A percentile compares a stretch with the other conserved stretches of the same genome.
phyloP scores from a whole-genome alignment of 1,284 basidiomycete species.

The Leccinum subrobustum region DNA sequence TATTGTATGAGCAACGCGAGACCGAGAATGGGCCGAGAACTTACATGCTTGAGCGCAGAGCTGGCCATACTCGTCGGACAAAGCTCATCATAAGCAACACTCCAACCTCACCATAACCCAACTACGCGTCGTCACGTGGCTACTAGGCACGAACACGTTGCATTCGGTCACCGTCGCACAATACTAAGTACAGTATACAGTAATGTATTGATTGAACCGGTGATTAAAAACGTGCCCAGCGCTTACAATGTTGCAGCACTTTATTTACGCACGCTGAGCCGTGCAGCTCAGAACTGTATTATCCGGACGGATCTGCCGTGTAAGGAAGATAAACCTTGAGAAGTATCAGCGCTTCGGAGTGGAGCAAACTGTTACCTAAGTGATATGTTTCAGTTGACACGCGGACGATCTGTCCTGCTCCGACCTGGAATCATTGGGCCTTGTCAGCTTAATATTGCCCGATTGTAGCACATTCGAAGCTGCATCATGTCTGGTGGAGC shows the following conservation, averaged over 20 bases:
- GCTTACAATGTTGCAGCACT: not conserved
- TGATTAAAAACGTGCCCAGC: conserved; percentile 1
- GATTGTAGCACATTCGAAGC: not conserved
- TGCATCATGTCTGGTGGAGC: not conserved
- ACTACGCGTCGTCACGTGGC: conserved; percentile 3
- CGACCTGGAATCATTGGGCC: not conserved
- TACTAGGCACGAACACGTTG: not conserved
- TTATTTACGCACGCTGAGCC: not conserved
- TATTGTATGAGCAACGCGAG: not conserved
- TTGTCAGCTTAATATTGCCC: not conserved
- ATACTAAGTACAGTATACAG: not conserved
- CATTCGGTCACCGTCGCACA: not conserved
- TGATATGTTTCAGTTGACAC: conserved; percentile 20
- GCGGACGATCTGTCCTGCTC: not conserved
- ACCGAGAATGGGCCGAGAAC: conserved; percentile 13
- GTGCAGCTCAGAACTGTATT: not conserved
- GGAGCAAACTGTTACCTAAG: conserved; percentile 13
- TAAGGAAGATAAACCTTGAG: not conserved
- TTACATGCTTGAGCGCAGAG: conserved; percentile 53
- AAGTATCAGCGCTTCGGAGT: conserved; percentile 12
- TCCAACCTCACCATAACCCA: not conserved
- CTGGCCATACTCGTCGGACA: conserved; percentile 47
- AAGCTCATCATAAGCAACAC: not conserved
- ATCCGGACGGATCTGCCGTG: not conserved
- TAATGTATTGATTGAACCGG: not conserved